These are phyloP conservation scores for Bruguiera sexangula DNA, from an alignment of 345 rosid species.

Conservation along the genomic window DNA sequence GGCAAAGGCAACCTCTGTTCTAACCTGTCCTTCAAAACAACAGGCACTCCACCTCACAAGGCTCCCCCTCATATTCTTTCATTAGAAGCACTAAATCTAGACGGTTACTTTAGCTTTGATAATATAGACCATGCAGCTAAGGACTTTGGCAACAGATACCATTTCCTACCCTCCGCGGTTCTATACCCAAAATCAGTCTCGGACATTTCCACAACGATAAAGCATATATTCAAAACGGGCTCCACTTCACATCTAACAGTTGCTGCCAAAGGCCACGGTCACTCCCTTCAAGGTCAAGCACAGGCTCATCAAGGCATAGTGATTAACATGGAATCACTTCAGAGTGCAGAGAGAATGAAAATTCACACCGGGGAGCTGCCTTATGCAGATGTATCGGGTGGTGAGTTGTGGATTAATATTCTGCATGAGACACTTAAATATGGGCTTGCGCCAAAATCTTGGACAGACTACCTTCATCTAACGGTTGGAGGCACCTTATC, in stretches of 20 bases:
- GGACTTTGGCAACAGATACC: conserved; percentile 80
- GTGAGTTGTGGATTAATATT: conserved; percentile 83
- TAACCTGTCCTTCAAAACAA: conserved; percentile 34
- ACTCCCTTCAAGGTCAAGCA: conserved; percentile 93
- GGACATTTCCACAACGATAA: conserved; percentile 63
- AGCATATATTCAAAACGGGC: conserved; percentile 54
- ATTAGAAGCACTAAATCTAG: conserved; percentile 44
- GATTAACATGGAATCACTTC: conserved; percentile 75
- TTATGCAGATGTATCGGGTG: conserved; percentile 84
- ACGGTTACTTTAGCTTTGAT: conserved; percentile 60
- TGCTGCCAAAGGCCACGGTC: conserved; percentile 94
- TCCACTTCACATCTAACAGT: conserved; percentile 61
- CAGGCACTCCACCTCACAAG: conserved; percentile 26
- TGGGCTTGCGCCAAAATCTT: conserved; percentile 84
- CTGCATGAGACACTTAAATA: conserved; percentile 71
- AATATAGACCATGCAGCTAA: conserved; percentile 57
- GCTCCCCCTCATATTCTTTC: conserved; percentile 32
- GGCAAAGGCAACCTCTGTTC: conserved; percentile 48
- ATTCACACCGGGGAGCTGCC: conserved; percentile 47
- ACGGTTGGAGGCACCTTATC: conserved; percentile 91
- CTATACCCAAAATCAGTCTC: conserved; percentile 76
- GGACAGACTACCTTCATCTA: conserved; percentile 97
- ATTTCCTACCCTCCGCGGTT: conserved; percentile 63
- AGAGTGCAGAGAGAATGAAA: conserved; percentile 29
- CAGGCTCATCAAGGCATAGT: conserved; percentile 79